phyloP scores from a whole-genome alignment of 73 alveolate species.

The Tetrahymena borealis region DNA sequence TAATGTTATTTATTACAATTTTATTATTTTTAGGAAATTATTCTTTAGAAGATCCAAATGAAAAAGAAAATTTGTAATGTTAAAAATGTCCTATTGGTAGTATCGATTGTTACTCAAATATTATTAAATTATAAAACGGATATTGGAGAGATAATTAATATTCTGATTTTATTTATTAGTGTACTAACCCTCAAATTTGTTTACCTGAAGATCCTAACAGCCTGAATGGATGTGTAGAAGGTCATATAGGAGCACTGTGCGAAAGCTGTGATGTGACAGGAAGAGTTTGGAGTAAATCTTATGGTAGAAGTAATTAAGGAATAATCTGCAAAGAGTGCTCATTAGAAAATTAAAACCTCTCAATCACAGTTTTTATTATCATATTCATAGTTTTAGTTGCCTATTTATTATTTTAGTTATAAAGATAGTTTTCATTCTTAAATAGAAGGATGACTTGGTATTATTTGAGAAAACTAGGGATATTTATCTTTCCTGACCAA shows the following conservation, averaged over 20 bases:
- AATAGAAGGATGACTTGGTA: background rate
- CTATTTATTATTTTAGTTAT: background rate
- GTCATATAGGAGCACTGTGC: background rate
- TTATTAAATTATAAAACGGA: background rate
- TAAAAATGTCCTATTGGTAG: background rate
- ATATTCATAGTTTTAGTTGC: background rate
- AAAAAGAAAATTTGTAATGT: background rate
- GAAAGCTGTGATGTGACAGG: background rate
- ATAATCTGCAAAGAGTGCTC: background rate
- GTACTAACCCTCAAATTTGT: background rate
- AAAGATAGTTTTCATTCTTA: background rate
- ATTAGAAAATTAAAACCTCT: background rate
- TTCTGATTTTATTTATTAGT: background rate
- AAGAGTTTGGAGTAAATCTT: background rate
- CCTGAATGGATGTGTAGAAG: background rate
- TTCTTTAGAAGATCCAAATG: background rate
- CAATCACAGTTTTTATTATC: background rate
- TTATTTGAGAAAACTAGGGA: background rate
- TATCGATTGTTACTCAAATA: background rate
- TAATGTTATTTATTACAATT: background rate
- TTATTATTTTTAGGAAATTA: background rate
- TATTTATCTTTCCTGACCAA: background rate
- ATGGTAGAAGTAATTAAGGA: background rate
- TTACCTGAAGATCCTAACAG: background rate
- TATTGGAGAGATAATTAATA: background rate